Conservation (phyloP, 768 basidiomycete species). For the Russula sp. region DNA sequence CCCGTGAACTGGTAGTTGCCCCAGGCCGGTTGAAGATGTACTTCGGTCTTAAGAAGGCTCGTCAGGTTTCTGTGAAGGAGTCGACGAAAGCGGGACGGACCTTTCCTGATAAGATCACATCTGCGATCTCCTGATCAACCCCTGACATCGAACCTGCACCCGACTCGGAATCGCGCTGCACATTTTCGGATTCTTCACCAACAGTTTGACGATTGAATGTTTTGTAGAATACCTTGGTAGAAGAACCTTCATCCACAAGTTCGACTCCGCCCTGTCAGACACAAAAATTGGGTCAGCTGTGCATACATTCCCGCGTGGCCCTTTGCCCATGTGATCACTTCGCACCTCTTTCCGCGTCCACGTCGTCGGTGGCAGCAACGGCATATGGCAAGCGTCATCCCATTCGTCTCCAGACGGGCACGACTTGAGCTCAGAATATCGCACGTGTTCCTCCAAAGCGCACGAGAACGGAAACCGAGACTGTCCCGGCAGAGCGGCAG, state of each 20-base stretch:
- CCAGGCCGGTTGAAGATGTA: slow-evolving; percentile 4
- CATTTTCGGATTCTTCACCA: not conserved
- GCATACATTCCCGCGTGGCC: not conserved
- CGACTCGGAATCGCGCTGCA: not conserved
- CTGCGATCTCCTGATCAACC: slow-evolving; percentile 5
- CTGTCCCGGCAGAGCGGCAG: not conserved
- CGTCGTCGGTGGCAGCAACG: not conserved
- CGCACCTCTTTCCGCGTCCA: slow-evolving; percentile 15
- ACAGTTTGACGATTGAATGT: not conserved
- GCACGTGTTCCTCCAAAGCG: slow-evolving; percentile 16
- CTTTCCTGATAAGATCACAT: slow-evolving; percentile 19
- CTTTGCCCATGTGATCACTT: not conserved
- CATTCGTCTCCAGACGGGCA: not conserved
- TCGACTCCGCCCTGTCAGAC: slow-evolving; percentile 11
- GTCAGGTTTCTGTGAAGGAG: not conserved
- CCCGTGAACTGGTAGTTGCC: slow-evolving; percentile 12
- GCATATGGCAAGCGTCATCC: not conserved
- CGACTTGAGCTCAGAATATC: not conserved
- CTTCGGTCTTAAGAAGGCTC: slow-evolving; percentile 5
- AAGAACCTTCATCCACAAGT: not conserved
- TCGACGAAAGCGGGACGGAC: not conserved
- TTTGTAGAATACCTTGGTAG: slow-evolving; percentile 12
- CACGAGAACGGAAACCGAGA: slow-evolving; percentile 13
- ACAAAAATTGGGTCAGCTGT: not conserved
- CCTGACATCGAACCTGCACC: not conserved